Percentiles rank a stretch among this genome's conserved stretches.
phyloP scores from a whole-genome alignment of 257 asterid species.

The Solanum dulcamara region DNA sequence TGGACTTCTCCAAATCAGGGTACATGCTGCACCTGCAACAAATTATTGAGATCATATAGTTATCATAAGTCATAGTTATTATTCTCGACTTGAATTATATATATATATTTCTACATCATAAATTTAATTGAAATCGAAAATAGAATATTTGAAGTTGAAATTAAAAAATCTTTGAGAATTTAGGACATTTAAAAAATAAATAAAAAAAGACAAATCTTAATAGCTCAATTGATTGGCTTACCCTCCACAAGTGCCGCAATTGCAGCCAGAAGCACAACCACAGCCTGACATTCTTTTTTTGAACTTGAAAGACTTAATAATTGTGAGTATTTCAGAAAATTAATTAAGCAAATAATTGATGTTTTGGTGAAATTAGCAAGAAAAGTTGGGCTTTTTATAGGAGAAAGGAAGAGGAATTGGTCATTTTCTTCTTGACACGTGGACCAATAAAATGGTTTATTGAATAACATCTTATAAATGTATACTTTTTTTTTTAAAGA shows the following conservation, averaged over 20 bases:
- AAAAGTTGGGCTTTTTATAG: neutral
- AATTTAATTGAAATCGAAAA: neutral
- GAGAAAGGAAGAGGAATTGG: neutral
- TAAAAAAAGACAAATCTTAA: neutral
- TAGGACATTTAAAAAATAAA: neutral
- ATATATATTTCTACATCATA: neutral
- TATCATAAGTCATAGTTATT: neutral
- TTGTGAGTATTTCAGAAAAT: neutral
- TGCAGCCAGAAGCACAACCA: constrained; percentile 30
- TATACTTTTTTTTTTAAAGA: neutral
- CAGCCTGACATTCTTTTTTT: neutral
- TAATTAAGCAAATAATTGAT: neutral
- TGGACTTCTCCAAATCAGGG: constrained; percentile 24
- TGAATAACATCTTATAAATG: neutral
- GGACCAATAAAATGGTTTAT: neutral
- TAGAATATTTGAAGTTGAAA: neutral
- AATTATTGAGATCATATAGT: neutral
- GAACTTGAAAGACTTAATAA: neutral
- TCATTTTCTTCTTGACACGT: neutral
- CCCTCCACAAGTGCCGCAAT: constrained; percentile 36
- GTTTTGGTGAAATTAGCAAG: neutral
- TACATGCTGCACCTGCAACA: constrained; percentile 13
- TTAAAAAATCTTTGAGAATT: neutral
- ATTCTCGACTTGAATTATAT: neutral
- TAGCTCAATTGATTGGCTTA: neutral